Evolutionary conservation across 139 green algal genomes (phyloP).

Genomic region (Chlamydomonas eustigma): DNA sequence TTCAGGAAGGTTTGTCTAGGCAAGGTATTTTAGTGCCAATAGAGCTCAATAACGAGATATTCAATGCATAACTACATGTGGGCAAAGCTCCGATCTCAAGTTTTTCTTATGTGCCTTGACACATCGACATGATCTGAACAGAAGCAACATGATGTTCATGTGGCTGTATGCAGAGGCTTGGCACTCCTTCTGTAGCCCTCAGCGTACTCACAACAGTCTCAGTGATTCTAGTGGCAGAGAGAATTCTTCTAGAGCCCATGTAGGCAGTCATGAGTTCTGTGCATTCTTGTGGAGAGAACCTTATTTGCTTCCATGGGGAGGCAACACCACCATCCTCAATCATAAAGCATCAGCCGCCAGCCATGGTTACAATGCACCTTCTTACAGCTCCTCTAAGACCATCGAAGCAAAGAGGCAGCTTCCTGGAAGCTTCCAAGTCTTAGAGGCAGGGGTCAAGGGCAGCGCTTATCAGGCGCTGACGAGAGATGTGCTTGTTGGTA

Average conservation of each 20-base stretch:
- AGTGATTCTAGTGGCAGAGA: neutral
- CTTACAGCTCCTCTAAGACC: neutral
- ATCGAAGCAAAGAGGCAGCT: neutral
- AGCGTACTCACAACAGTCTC: neutral
- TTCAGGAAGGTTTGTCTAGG: too few species aligned
- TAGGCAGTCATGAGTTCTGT: neutral
- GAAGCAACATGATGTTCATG: too few species aligned
- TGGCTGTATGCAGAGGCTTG: neutral
- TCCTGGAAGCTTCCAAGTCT: neutral
- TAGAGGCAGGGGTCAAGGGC: neutral
- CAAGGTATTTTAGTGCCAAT: too few species aligned
- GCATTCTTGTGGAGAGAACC: neutral
- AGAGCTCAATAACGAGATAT: too few species aligned
- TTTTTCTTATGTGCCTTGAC: too few species aligned
- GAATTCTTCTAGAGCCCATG: too few species aligned
- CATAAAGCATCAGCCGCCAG: neutral
- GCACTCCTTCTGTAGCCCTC: neutral
- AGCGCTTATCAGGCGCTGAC: neutral
- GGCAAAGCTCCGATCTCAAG: too few species aligned
- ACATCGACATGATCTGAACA: too few species aligned
- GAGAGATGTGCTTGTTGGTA: neutral
- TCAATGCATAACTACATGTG: too few species aligned
- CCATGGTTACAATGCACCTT: neutral
- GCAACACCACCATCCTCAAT: neutral
- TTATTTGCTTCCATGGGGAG: neutral